Percentiles rank a stretch among this genome's conserved stretches.
Conservation (phyloP, 2,329 filamentous ascomycete genomes). For the Hymenoscyphus scutula region DNA sequence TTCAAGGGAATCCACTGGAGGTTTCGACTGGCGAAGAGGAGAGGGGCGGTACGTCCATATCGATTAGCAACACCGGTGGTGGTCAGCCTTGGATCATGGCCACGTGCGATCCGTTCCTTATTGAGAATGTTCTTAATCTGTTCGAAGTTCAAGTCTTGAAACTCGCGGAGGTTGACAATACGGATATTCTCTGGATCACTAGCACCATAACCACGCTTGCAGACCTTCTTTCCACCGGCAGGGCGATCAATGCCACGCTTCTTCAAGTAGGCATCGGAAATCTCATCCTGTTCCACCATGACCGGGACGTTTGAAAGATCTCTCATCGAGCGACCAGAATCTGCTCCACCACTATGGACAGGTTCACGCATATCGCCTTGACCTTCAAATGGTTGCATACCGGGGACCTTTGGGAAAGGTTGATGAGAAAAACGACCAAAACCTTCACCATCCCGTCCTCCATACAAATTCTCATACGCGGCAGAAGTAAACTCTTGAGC, state of each 20-base stretch:
- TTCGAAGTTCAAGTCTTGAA: constrained; percentile 19
- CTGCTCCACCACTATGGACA: neutral
- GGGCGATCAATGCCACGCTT: constrained; percentile 29
- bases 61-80: constrained; percentile 28
- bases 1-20: constrained; percentile 27
- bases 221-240: constrained; percentile 22
- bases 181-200: constrained; percentile 36
- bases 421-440: neutral
- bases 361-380: neutral
- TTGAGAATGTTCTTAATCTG: constrained; percentile 31
- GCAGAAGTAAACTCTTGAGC: neutral
- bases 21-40: constrained; percentile 32
- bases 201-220: constrained; percentile 28
- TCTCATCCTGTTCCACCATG: constrained; percentile 16
- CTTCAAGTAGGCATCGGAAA: constrained; percentile 28
- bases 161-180: constrained; percentile 35
- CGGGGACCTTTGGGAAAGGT: neutral
- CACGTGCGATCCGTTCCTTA: constrained; percentile 19
- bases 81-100: constrained; percentile 25
- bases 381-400: neutral
- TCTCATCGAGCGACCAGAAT: constrained; percentile 3
- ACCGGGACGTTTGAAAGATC: constrained; percentile 22
- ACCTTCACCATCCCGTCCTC: neutral
- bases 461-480: neutral
- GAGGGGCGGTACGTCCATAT: constrained; percentile 35